Percentiles rank a stretch among this genome's conserved stretches.
Conservation (phyloP, 1,139 yeast genomes). For the Debaryomyces robertsiae region DNA sequence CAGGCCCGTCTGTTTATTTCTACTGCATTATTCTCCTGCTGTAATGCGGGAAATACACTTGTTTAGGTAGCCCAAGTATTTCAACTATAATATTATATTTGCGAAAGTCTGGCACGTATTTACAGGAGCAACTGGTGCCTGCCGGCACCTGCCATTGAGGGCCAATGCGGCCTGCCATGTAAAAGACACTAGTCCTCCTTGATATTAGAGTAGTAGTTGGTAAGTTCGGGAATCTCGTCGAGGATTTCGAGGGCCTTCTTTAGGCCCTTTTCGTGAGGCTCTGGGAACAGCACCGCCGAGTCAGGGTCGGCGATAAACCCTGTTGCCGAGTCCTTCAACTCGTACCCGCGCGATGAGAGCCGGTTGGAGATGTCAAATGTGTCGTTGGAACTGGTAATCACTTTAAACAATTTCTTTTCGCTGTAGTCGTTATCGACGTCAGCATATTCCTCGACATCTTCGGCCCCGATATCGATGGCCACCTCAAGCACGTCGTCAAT, state of each 20-base stretch:
- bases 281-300: constrained; percentile 55
- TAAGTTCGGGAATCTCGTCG: constrained; percentile 79
- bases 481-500: constrained; percentile 71
- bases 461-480: constrained; percentile 80
- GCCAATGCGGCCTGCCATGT: too few species aligned
- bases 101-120: too few species aligned
- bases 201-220: constrained; percentile 69
- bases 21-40: too few species aligned
- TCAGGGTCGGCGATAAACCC: constrained; percentile 69
- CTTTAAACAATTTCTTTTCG: constrained; percentile 37
- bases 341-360: constrained; percentile 56
- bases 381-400: constrained; percentile 62
- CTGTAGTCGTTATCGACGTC: constrained; percentile 46
- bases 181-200: constrained; percentile 22
- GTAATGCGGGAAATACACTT: too few species aligned
- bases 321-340: constrained; percentile 69
- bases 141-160: neutral
- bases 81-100: constrained; percentile 7
- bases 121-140: too few species aligned
- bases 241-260: constrained; percentile 61
- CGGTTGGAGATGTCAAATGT: constrained; percentile 62
- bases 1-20: too few species aligned
- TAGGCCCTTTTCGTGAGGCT: constrained; percentile 52
- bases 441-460: constrained; percentile 64
- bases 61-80: neutral